Percentiles rank a stretch among this genome's conserved stretches.
These are phyloP conservation scores for Hippophae rhamnoides DNA, from an alignment of 306 rosid genomes.

Conservation along the genomic window DNA sequence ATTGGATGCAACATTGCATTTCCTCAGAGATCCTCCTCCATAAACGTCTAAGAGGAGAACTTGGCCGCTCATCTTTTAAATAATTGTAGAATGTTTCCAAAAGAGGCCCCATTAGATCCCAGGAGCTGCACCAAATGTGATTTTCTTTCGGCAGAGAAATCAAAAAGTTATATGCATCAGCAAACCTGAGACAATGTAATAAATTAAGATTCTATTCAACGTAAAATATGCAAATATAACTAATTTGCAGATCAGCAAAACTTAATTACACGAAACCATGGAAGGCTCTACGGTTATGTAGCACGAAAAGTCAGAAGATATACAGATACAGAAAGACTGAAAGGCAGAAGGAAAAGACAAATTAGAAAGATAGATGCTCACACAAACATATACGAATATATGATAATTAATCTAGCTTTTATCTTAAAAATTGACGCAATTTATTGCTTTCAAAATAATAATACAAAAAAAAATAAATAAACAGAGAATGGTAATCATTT, in stretches of 20 bases:
- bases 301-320: background rate
- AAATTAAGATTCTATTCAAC: background rate
- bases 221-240: background rate
- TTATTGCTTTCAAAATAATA: too few relatives aligned
- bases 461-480: too few relatives aligned
- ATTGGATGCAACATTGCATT: conserved; percentile 64
- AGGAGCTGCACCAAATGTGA: conserved; percentile 86
- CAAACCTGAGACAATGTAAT: conserved; percentile 49
- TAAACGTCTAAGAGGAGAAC: conserved; percentile 72
- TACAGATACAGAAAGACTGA: background rate
- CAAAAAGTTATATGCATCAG: conserved; percentile 64
- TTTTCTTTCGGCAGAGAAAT: conserved; percentile 51
- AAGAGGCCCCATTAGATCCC: conserved; percentile 92
- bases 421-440: too few relatives aligned
- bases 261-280: background rate
- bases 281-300: background rate
- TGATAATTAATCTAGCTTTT: too few relatives aligned
- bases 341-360: background rate
- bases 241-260: background rate
- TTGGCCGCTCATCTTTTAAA: conserved; percentile 54
- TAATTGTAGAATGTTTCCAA: conserved; percentile 90
- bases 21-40: conserved; percentile 80
- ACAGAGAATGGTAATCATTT: too few relatives aligned
- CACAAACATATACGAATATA: too few relatives aligned
- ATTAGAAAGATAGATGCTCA: too few relatives aligned